Evolutionary conservation across 441 rosid genomes (phyloP).

Genomic region (Adansonia grandidieri): DNA sequence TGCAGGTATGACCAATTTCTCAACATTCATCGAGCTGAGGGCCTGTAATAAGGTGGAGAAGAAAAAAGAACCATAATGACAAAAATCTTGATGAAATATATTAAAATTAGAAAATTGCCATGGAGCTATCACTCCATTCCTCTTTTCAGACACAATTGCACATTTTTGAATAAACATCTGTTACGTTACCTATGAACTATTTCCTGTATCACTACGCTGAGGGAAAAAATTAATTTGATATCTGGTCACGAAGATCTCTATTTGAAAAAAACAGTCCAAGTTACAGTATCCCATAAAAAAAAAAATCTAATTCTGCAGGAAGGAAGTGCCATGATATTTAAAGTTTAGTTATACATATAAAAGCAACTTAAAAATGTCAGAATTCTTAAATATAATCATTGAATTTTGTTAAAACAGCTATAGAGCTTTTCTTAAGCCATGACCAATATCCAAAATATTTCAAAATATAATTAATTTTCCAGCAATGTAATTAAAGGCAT

Average conservation of each 20-base stretch:
- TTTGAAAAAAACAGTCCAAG: background rate
- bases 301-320: background rate
- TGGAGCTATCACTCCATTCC: conserved; percentile 9
- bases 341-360: background rate
- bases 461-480: background rate
- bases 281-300: background rate
- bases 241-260: background rate
- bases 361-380: background rate
- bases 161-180: background rate
- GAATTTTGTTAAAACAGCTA: background rate
- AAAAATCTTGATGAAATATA: conserved; percentile 17
- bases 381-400: background rate
- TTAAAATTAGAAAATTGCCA: background rate
- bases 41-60: conserved; percentile 51
- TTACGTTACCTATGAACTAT: background rate
- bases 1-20: conserved; percentile 92
- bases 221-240: background rate
- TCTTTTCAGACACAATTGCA: conserved; percentile 4
- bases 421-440: background rate
- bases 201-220: background rate
- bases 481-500: background rate
- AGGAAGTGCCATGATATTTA: background rate
- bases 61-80: conserved; percentile 1
- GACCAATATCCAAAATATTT: background rate
- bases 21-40: conserved; percentile 69